These are phyloP conservation scores for Prunus yedoensis DNA, from an alignment of 331 rosid species.

Conservation along the genomic window DNA sequence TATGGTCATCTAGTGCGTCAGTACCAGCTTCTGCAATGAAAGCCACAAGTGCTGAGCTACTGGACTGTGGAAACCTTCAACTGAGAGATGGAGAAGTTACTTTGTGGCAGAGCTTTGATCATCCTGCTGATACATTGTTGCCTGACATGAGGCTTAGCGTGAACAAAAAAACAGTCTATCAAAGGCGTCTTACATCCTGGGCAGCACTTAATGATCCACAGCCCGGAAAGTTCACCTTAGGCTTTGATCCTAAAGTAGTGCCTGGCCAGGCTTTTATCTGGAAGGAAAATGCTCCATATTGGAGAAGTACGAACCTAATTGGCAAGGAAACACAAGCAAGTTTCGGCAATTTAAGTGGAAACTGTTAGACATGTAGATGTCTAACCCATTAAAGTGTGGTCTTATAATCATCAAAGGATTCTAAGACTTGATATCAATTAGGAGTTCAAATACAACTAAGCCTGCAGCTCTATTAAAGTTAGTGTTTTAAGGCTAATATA, in stretches of 20 bases:
- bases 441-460: too few relatives aligned
- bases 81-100: background rate
- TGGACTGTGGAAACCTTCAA: slow-evolving; percentile 19
- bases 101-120: slow-evolving; percentile 23
- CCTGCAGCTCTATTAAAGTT: too few relatives aligned
- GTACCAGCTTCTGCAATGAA: background rate
- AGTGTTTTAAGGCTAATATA: too few relatives aligned
- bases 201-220: slow-evolving; percentile 3
- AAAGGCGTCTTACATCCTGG: slow-evolving; percentile 6
- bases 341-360: background rate
- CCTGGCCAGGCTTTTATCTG: background rate
- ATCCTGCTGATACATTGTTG: slow-evolving; percentile 20
- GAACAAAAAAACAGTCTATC: slow-evolving; percentile 3
- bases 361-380: too few relatives aligned
- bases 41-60: background rate
- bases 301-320: background rate
- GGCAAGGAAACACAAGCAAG: too few relatives aligned
- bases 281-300: background rate
- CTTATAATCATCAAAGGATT: too few relatives aligned
- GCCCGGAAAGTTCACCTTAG: slow-evolving; percentile 7
- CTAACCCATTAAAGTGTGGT: too few relatives aligned
- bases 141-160: slow-evolving; percentile 1
- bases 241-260: background rate
- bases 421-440: too few relatives aligned
- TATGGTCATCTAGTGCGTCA: slow-evolving; percentile 6